Evolutionary conservation across 2,329 filamentous ascomycete genomes (phyloP).

Genomic region (Monosporascus sp.): DNA sequence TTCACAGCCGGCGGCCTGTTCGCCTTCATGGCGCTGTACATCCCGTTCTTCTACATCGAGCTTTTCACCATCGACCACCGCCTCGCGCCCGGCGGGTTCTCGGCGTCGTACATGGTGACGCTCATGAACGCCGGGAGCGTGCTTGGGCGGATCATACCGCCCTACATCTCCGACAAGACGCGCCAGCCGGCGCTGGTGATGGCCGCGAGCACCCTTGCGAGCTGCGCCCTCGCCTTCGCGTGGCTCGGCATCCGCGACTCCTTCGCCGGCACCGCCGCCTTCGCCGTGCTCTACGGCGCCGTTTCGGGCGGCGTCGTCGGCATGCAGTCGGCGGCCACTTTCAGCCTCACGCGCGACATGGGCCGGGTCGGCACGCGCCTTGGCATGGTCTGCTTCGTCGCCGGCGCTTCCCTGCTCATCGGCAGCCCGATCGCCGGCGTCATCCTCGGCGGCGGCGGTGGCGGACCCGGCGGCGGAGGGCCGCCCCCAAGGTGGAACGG

Average conservation of each 20-base stretch:
- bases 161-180: constrained; percentile 37
- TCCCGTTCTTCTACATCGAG: constrained; percentile 44
- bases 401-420: constrained; percentile 44
- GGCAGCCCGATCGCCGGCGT: constrained; percentile 39
- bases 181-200: constrained; percentile 36
- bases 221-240: constrained; percentile 33
- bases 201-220: constrained; percentile 23
- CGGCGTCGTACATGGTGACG: constrained; percentile 36
- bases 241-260: constrained; percentile 34
- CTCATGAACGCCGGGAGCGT: constrained; percentile 42
- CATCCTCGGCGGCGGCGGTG: background rate
- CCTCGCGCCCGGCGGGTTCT: constrained; percentile 27
- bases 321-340: constrained; percentile 37
- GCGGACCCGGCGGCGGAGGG: background rate
- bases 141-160: constrained; percentile 40
- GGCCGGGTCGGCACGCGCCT: constrained; percentile 29
- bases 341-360: constrained; percentile 32
- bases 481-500: background rate
- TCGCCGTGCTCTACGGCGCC: constrained; percentile 40
- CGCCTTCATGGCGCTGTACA: constrained; percentile 41
- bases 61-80: constrained; percentile 37
- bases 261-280: constrained; percentile 33
- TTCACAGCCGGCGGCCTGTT: constrained; percentile 33
- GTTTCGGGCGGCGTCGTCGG: constrained; percentile 41
- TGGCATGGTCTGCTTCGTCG: constrained; percentile 28